Percentiles rank a stretch among this genome's conserved stretches.
Conservation (phyloP, 306 rosid species). For the Gynostemma pentaphyllum region DNA sequence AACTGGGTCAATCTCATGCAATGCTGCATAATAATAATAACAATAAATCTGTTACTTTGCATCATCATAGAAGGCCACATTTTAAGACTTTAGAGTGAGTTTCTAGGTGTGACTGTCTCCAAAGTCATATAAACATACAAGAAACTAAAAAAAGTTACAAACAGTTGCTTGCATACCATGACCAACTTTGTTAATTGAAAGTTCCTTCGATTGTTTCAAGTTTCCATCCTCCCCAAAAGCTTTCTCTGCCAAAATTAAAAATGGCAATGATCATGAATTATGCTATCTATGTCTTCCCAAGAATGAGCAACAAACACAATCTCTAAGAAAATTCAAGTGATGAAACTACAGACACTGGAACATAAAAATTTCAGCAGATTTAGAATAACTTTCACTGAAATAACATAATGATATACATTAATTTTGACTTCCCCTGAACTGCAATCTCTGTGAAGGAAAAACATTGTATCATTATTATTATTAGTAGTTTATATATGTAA, state of each 20-base stretch:
- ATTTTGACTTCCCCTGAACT: neutral
- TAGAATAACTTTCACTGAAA: neutral
- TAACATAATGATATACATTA: neutral
- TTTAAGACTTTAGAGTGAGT: neutral
- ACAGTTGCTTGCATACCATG: constrained; percentile 35
- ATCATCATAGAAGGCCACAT: neutral
- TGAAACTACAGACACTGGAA: neutral
- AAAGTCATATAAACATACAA: neutral
- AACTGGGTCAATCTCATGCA: constrained; percentile 74
- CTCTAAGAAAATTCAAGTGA: neutral
- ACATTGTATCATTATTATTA: neutral
- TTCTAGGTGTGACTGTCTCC: constrained; percentile 1
- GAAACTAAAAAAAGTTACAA: neutral
- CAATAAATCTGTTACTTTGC: neutral
- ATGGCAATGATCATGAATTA: constrained; percentile 8
- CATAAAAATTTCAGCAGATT: neutral
- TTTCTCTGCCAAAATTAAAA: constrained; percentile 47
- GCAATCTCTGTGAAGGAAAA: neutral
- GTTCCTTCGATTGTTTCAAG: constrained; percentile 71
- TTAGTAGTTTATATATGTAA: neutral
- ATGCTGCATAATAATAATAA: constrained; percentile 34
- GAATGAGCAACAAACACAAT: neutral
- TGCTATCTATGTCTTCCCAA: neutral
- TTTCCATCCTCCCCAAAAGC: constrained; percentile 82
- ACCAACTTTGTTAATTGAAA: constrained; percentile 86